These are phyloP conservation scores for Leccinellum albellum DNA, from an alignment of 768 basidiomycete species.

Conservation along the genomic window DNA sequence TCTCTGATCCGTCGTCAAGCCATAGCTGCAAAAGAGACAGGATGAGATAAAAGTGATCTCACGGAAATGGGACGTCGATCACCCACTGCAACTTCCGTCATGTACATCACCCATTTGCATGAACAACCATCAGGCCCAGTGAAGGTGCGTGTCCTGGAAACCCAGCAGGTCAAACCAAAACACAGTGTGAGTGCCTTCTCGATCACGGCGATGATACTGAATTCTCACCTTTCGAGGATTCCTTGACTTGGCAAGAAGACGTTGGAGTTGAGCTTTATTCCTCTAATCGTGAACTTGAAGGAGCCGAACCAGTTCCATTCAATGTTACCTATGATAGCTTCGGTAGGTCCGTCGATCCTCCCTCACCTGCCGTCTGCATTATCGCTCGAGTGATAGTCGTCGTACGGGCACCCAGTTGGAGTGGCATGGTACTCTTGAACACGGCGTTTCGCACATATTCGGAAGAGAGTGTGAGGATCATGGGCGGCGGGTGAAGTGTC, in stretches of 20 bases:
- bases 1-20: conserved; percentile 11
- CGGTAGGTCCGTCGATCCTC: too few relatives aligned
- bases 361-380: neutral
- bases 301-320: conserved; percentile 30
- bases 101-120: conserved; percentile 31
- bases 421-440: conserved; percentile 26
- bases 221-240: conserved; percentile 11
- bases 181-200: neutral
- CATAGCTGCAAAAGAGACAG: conserved; percentile 12
- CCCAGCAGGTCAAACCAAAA: too few relatives aligned
- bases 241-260: conserved; percentile 23
- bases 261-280: conserved; percentile 20
- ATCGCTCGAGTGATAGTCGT: conserved; percentile 17
- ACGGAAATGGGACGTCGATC: neutral
- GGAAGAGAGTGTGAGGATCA: conserved; percentile 24
- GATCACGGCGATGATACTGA: too few relatives aligned
- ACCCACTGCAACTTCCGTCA: conserved; percentile 11
- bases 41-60: neutral
- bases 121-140: conserved; percentile 29
- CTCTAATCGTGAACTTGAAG: conserved; percentile 30
- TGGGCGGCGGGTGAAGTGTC: neutral
- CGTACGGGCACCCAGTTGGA: conserved; percentile 17
- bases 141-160: conserved; percentile 27
- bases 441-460: conserved; percentile 24
- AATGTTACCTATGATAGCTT: too few relatives aligned